These are phyloP conservation scores for Leccinum incarnatum DNA, from an alignment of 768 basidiomycete genomes.

Conservation along the genomic window DNA sequence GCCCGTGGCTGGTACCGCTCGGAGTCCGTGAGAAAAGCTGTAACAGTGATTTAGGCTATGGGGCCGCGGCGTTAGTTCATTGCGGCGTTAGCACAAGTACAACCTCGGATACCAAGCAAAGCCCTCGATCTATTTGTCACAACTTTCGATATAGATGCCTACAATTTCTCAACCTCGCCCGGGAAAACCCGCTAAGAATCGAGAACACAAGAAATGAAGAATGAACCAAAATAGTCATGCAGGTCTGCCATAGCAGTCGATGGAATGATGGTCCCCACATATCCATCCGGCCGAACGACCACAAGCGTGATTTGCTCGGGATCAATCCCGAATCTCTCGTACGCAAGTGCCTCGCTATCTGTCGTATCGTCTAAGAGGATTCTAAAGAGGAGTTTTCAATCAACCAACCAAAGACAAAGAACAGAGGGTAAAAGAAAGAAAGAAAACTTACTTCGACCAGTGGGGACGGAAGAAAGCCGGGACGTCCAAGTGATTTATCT, in stretches of 20 bases:
- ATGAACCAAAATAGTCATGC: constrained; percentile 42
- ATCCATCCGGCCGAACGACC: constrained; percentile 41
- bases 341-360: constrained; percentile 27
- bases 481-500: constrained; percentile 33
- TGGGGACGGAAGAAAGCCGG: constrained; percentile 37
- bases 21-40: too few species aligned
- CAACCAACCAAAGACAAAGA: background rate
- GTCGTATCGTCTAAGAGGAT: constrained; percentile 37
- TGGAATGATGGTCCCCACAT: constrained; percentile 35
- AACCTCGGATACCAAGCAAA: too few species aligned
- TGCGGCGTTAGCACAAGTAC: too few species aligned
- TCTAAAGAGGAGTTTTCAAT: constrained; percentile 18
- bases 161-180: background rate
- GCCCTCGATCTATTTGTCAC: too few species aligned
- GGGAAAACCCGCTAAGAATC: background rate
- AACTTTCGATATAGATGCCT: too few species aligned
- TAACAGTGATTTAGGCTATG: too few species aligned
- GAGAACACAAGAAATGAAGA: constrained; percentile 23
- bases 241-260: constrained; percentile 33
- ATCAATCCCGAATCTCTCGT: constrained; percentile 35
- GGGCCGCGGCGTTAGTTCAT: too few species aligned
- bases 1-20: too few species aligned
- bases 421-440: background rate
- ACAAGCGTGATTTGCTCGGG: constrained; percentile 31
- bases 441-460: constrained; percentile 40